These are phyloP conservation scores for Pisolithus orientalis DNA, from an alignment of 768 basidiomycete genomes.

Conservation along the genomic window DNA sequence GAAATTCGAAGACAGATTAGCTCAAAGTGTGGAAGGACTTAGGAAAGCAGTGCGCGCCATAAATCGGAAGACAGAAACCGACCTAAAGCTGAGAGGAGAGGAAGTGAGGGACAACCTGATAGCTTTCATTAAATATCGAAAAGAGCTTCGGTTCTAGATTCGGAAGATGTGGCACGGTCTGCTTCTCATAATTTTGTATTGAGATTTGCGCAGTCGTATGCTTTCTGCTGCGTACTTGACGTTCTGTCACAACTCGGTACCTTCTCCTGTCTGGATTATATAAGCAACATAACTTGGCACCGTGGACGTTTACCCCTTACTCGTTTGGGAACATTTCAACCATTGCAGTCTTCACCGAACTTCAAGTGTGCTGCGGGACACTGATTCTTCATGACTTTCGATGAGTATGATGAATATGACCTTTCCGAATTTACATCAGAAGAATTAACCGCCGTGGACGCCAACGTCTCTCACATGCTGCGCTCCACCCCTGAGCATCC, in stretches of 20 bases:
- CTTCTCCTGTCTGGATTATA: too few relatives aligned
- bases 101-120: constrained; percentile 71
- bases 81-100: constrained; percentile 63
- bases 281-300: too few relatives aligned
- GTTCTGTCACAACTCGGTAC: too few relatives aligned
- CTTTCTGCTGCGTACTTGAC: too few relatives aligned
- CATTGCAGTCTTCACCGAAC: too few relatives aligned
- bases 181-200: constrained; percentile 9
- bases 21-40: constrained; percentile 54
- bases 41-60: constrained; percentile 58
- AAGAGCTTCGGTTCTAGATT: constrained; percentile 37
- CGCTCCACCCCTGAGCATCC: background rate
- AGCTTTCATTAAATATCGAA: constrained; percentile 72
- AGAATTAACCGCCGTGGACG: constrained; percentile 40
- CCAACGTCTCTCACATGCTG: constrained; percentile 11
- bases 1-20: constrained; percentile 48
- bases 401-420: constrained; percentile 44
- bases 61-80: constrained; percentile 59
- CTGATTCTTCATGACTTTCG: constrained; percentile 17
- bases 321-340: constrained; percentile 3
- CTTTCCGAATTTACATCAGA: constrained; percentile 53
- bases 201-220: constrained; percentile 17
- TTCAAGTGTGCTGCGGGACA: too few relatives aligned
- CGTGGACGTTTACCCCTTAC: too few relatives aligned
- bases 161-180: constrained; percentile 14